Evolutionary conservation across 306 rosid genomes (phyloP), one percentile per base, ranked within the genome.

Genomic region (Crotalaria pallida): DNA sequence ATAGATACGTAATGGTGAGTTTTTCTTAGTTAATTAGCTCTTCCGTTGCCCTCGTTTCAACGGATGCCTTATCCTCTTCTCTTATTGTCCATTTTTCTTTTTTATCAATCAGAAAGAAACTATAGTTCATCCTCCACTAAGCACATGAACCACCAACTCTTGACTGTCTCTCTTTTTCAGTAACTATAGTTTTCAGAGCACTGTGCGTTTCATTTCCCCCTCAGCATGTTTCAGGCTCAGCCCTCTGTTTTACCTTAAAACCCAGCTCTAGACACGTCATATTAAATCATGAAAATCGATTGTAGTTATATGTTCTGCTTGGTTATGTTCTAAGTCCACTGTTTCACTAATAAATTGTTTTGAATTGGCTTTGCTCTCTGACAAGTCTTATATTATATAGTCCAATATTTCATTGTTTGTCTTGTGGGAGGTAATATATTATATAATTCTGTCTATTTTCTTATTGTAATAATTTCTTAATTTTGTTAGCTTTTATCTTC

Each of bases 401-500:
- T 56, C 29, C 19, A 69, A 17, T 45, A 48, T 62, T 29, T 33
- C 29, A 26, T 36, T 63, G 49, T 44, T 58, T 16, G 36, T 63
- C 45, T 61, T 49, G 67, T 66, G 58, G 62, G 36, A 60, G 47
- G 33, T 48, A 63, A 72, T 63, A 34, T 12, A 59, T 48, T 57
- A 72, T 63, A 34, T 12, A 59, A 29, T 49, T 41, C 50, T 3
- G 9, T 26, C 41, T 43, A 49, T 18, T 7, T 10, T 2, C 0
- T 6, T 10, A 8, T 17, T 22, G n/a, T n/a, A n/a, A n/a, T 23
- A 34, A 19, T 10, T 70, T 51, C 63, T 67, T 80, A 34, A 80
- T 73, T n/a, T n/a, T n/a, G n/a, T 73, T 60, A 16, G 33, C 11
- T 57, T 55, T 77, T 72, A 43, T 74, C 52, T 79, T 75, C 73